A percentile compares a stretch with the other conserved stretches of the same genome.
Conservation (phyloP, 495 filamentous ascomycete genomes). For the Aspergillus sclerotiicarbonarius region DNA sequence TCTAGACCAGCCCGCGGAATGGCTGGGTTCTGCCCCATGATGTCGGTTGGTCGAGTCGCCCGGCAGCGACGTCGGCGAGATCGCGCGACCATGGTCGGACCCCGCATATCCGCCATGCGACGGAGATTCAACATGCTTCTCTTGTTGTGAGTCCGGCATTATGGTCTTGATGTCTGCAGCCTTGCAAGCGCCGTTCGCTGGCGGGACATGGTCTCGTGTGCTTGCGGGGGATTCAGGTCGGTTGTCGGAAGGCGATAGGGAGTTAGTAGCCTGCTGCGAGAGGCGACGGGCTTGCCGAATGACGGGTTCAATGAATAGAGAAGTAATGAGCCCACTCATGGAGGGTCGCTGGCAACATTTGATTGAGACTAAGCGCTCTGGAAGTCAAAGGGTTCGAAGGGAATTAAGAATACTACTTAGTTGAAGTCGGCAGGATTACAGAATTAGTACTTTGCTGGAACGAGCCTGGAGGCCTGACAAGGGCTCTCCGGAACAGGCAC, state of each 20-base stretch:
- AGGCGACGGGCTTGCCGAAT: constrained; percentile 72
- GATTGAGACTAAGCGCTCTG: not conserved
- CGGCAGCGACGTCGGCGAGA: constrained; percentile 23
- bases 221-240: constrained; percentile 13
- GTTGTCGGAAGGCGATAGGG: constrained; percentile 18
- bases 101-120: constrained; percentile 22
- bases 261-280: constrained; percentile 39
- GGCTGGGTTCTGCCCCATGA: constrained; percentile 20
- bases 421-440: not conserved
- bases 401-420: not conserved
- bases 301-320: constrained; percentile 74
- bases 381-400: not conserved
- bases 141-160: constrained; percentile 15
- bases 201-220: constrained; percentile 18
- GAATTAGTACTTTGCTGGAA: not conserved
- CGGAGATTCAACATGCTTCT: constrained; percentile 4
- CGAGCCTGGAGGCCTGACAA: not conserved
- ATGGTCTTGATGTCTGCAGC: constrained; percentile 6
- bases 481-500: constrained; percentile 12
- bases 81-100: constrained; percentile 24
- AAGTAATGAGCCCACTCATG: constrained; percentile 73
- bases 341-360: constrained; percentile 18
- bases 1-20: constrained; percentile 11
- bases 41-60: constrained; percentile 31
- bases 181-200: constrained; percentile 3